Evolutionary conservation across 306 rosid species (phyloP).

Genomic region (Phaseolus lunatus): DNA sequence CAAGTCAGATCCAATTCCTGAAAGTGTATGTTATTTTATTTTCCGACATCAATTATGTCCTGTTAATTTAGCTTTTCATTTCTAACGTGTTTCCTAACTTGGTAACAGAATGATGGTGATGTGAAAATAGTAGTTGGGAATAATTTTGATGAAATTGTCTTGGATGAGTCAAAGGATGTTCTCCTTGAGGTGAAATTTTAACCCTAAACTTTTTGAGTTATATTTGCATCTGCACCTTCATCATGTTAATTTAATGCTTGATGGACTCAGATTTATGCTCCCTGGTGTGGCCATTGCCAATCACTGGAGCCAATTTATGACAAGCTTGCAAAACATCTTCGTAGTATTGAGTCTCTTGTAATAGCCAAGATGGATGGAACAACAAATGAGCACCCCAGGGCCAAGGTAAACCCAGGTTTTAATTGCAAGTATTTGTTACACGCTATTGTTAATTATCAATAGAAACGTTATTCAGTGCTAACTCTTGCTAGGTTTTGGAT

Average conservation of each 20-base stretch:
- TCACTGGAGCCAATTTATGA: constrained; percentile 87
- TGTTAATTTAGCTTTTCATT: constrained; percentile 18
- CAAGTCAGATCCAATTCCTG: constrained; percentile 95
- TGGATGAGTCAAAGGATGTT: constrained; percentile 98
- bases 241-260: constrained; percentile 20
- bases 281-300: constrained; percentile 99
- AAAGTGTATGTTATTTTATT: constrained; percentile 65
- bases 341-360: constrained; percentile 76
- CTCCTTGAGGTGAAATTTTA: constrained; percentile 81
- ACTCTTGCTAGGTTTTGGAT: constrained; percentile 24
- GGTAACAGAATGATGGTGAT: constrained; percentile 79
- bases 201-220: constrained; percentile 10
- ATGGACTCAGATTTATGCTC: constrained; percentile 86
- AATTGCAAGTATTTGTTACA: constrained; percentile 23
- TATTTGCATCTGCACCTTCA: constrained; percentile 37
- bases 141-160: constrained; percentile 89
- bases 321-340: constrained; percentile 93
- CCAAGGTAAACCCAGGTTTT: constrained; percentile 67
- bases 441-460: constrained; percentile 4
- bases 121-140: constrained; percentile 94
- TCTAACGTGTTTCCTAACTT: constrained; percentile 38
- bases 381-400: constrained; percentile 97
- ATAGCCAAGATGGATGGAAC: constrained; percentile 99
- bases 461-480: constrained; percentile 29
- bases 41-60: constrained; percentile 35